Evolutionary conservation across 2,329 filamentous ascomycete genomes (phyloP).

Genomic region (Graphilbum fragrans): DNA sequence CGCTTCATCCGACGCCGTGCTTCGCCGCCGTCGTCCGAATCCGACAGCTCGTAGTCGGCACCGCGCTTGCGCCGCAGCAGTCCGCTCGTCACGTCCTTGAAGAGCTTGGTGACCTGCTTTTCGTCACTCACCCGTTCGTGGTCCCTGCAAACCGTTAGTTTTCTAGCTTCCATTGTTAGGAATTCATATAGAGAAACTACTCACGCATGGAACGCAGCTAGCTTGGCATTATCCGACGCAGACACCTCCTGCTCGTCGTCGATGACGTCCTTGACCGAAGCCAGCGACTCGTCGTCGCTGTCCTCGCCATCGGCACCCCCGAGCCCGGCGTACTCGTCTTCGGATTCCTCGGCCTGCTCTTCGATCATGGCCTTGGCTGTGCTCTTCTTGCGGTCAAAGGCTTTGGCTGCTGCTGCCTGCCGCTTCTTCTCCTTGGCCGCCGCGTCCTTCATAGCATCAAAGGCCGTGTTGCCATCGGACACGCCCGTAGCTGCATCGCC

Average conservation of each 20-base stretch:
- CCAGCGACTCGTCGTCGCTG: constrained; percentile 60
- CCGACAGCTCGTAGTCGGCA: constrained; percentile 72
- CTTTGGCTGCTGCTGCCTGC: constrained; percentile 14
- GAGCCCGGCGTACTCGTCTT: constrained; percentile 93
- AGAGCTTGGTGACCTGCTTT: constrained; percentile 78
- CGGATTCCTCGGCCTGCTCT: constrained; percentile 92
- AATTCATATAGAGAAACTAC: constrained; percentile 22
- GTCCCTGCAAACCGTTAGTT: too few species aligned
- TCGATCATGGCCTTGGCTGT: constrained; percentile 79
- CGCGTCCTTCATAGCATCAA: constrained; percentile 21
- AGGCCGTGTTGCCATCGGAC: constrained; percentile 9
- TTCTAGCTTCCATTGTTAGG: too few species aligned
- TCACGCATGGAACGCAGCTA: constrained; percentile 84
- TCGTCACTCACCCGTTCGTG: constrained; percentile 72
- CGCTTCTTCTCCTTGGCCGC: constrained; percentile 21
- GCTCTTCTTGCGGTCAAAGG: constrained; percentile 72
- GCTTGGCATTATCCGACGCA: constrained; percentile 63
- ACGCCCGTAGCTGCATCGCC: too few species aligned
- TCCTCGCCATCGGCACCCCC: constrained; percentile 86
- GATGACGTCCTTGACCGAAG: constrained; percentile 73
- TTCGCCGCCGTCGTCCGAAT: constrained; percentile 81
- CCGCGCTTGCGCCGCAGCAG: constrained; percentile 74
- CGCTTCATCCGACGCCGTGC: constrained; percentile 70
- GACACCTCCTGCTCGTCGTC: constrained; percentile 67
- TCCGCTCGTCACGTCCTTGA: constrained; percentile 86